Evolutionary conservation across 495 filamentous ascomycete species (phyloP).

Genomic region (Talaromyces ruber): DNA sequence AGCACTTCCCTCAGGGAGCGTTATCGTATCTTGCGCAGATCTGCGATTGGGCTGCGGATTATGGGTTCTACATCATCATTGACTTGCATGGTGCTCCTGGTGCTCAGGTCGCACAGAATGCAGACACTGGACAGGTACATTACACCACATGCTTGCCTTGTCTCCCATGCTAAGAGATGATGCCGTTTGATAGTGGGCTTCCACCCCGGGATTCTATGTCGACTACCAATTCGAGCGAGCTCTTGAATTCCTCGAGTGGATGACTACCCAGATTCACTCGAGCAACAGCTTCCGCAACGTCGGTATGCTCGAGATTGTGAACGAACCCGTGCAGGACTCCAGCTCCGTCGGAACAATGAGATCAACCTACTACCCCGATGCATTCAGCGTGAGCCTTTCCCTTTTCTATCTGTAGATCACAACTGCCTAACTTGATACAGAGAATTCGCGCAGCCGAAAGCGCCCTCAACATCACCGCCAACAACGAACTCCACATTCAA

Average conservation of each 20-base stretch:
- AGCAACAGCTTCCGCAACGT: constrained; percentile 45
- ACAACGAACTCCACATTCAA: constrained; percentile 43
- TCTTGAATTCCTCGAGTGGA: constrained; percentile 49
- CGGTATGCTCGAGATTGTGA: constrained; percentile 51
- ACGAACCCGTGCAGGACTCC: constrained; percentile 44
- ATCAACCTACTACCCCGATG: constrained; percentile 38
- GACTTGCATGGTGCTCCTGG: constrained; percentile 58
- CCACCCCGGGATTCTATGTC: constrained; percentile 44
- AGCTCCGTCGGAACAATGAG: constrained; percentile 23
- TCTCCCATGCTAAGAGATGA: background rate
- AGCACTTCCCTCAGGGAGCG: constrained; percentile 51
- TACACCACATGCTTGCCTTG: background rate
- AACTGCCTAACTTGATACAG: background rate
- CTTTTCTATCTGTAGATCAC: background rate
- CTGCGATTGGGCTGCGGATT: constrained; percentile 46
- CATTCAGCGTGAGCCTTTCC: constrained; percentile 21
- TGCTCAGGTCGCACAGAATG: constrained; percentile 40
- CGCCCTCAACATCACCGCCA: constrained; percentile 20
- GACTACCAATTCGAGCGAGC: constrained; percentile 49
- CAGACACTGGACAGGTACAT: constrained; percentile 46
- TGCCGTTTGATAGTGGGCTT: constrained; percentile 17
- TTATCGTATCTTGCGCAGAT: constrained; percentile 44
- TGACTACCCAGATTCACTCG: constrained; percentile 45
- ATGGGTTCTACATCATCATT: constrained; percentile 54
- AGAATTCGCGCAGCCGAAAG: constrained; percentile 40